Conservation (phyloP, 177 flowering plant genomes). For the Vitis hybrid region DNA sequence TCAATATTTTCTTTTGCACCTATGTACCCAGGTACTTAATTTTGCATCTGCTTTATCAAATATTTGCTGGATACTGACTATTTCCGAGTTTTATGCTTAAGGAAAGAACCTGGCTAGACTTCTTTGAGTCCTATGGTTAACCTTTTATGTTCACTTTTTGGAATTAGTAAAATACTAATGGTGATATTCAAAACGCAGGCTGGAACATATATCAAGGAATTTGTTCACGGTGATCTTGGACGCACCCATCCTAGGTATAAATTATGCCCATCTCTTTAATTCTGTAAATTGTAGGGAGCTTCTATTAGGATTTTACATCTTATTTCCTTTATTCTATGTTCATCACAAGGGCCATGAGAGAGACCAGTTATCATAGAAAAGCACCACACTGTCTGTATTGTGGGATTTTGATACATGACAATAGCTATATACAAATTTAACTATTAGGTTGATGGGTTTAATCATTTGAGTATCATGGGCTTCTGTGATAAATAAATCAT, state of each 20-base stretch:
- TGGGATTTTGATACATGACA: too few species aligned
- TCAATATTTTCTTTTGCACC: conserved; percentile 86
- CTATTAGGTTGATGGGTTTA: too few species aligned
- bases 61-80: too few species aligned
- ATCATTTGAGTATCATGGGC: too few species aligned
- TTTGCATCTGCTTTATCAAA: not conserved
- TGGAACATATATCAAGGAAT: conserved; percentile 98
- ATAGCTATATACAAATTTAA: too few species aligned
- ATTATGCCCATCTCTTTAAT: not conserved
- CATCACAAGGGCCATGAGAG: not conserved
- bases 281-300: not conserved
- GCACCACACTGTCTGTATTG: too few species aligned
- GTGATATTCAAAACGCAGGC: conserved; percentile 50
- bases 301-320: not conserved
- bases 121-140: too few species aligned
- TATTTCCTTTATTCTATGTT: not conserved
- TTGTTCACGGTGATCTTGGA: conserved; percentile 98
- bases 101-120: too few species aligned
- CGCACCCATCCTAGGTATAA: conserved; percentile 88
- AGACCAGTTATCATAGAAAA: too few species aligned
- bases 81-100: too few species aligned
- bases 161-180: not conserved
- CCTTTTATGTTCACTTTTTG: not conserved
- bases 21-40: conserved; percentile 82
- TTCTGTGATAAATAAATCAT: too few species aligned